Conservation (phyloP, 768 basidiomycete genomes). For the Calocera viscosa region DNA sequence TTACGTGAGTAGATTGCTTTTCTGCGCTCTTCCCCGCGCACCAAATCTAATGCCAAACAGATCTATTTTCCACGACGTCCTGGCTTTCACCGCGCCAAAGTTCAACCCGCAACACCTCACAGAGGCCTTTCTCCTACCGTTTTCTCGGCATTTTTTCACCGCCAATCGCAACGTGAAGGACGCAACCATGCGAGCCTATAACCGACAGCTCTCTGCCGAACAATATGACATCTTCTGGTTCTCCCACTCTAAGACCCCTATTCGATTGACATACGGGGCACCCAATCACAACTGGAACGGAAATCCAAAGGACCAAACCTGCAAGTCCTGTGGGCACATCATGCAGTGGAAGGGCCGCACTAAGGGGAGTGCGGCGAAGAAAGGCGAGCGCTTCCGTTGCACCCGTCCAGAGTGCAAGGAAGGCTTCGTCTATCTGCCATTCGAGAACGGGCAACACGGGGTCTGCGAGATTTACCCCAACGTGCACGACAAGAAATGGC, state of each 20-base stretch:
- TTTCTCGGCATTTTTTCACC: neutral
- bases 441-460: neutral
- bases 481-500: neutral
- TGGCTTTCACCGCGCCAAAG: neutral
- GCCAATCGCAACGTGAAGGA: neutral
- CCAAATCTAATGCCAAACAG: no score
- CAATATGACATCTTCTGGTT: neutral
- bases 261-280: neutral
- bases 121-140: neutral
- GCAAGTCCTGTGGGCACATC: neutral
- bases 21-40: neutral
- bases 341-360: neutral
- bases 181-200: neutral
- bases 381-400: neutral
- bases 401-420: neutral
- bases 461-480: neutral
- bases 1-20: neutral
- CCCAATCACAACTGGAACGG: neutral
- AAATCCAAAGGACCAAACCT: neutral
- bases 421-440: neutral
- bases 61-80: neutral
- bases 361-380: neutral
- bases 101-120: neutral
- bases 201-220: neutral
- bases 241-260: neutral